These are phyloP conservation scores for Saitozyma podzolica DNA, from an alignment of 768 basidiomycete genomes.

Conservation along the genomic window DNA sequence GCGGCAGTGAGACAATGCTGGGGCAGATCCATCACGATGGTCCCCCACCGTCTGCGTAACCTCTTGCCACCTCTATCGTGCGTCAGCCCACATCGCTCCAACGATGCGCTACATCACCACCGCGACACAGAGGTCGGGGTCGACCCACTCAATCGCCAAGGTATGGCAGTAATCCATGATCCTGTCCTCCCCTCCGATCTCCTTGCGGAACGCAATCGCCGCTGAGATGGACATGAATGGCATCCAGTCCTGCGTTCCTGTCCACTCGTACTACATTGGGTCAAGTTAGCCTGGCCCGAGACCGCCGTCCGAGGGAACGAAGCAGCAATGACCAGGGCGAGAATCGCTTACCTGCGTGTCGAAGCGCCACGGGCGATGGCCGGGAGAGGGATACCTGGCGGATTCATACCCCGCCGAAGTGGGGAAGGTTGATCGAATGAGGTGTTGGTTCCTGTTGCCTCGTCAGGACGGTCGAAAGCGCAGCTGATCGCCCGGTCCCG, in stretches of 20 bases:
- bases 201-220: constrained; percentile 72
- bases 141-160: constrained; percentile 59
- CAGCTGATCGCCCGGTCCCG: too few species aligned
- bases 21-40: constrained; percentile 63
- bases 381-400: constrained; percentile 29
- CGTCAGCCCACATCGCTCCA: constrained; percentile 3
- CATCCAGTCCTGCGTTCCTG: constrained; percentile 44
- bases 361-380: constrained; percentile 26
- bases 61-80: constrained; percentile 59
- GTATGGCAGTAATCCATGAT: constrained; percentile 61
- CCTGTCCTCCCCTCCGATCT: constrained; percentile 63
- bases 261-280: constrained; percentile 39
- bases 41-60: constrained; percentile 65
- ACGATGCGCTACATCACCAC: constrained; percentile 6
- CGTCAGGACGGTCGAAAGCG: too few species aligned
- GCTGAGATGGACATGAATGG: constrained; percentile 36
- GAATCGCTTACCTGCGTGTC: constrained; percentile 28
- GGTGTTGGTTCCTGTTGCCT: constrained; percentile 34
- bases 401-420: constrained; percentile 45
- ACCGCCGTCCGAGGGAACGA: too few species aligned
- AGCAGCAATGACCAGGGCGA: constrained; percentile 2
- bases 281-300: background rate
- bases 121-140: too few species aligned
- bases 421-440: constrained; percentile 41
- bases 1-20: constrained; percentile 63